Evolutionary conservation across 2,329 filamentous ascomycete genomes (phyloP), one percentile per base, ranked within the genome.

Genomic region (Aspergillus spinulosporus): DNA sequence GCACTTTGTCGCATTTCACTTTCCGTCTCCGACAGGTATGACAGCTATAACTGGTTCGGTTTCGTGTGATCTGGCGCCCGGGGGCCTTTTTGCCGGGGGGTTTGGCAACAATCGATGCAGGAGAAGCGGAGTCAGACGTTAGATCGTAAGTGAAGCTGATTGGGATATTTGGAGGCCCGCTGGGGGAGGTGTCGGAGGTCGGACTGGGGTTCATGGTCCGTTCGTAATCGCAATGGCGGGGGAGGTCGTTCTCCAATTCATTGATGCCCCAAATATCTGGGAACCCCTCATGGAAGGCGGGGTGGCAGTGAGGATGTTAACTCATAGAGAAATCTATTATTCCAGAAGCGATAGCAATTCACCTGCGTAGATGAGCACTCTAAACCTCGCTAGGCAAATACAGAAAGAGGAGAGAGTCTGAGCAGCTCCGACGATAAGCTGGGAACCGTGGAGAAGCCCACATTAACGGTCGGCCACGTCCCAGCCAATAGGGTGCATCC

Each of bases 1-100:
- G 77, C 31, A 72, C 69, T 66, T 78, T 77, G 63, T 76, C 72
- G 59, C 77, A 79, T 70, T 78, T 79, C 48, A 79, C 75, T 60
- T 79, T 79, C 32, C 77, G 71, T 56, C 74, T 66, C 47, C 77
- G 73, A 64, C 77, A 79, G 1, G 70, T 75, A 61, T 77, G 72
- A 57, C 77, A 79, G 60, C 74, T 77, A 60, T 79, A 78, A 60
- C 76, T 78, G 34, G 74, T 70, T 48, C 77, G 74, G 46, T 76
- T 78, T 14, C 77, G 74, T 37, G 77, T 79, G 51, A 79, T 79
- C 54, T 78, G 76, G 49, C 76, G 76, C 42, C 68, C 68, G 36
- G 65, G 59, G 3, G 60, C 62, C 28, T 72, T 65, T 15, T 52
- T 58, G 12, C 49, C 49, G 31, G 49, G 44, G 12, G 57, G 44